Evolutionary conservation across 177 flowering plant genomes (phyloP), one percentile per base, ranked within the genome.

Genomic region (Telopea speciosissima): DNA sequence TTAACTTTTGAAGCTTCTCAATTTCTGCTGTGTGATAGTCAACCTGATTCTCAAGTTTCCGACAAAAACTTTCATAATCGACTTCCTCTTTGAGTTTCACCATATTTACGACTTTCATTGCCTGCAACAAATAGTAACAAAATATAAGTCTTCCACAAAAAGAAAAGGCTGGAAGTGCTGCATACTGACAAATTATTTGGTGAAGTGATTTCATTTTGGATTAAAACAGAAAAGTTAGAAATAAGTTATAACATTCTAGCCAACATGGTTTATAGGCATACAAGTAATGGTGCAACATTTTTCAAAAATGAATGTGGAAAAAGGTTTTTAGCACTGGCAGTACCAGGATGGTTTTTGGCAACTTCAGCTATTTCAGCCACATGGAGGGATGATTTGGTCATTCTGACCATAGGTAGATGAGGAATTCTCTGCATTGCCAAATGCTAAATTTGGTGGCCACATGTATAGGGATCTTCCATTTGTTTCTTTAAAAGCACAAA

Each of bases 71-170:
- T 81, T 93, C 92, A 79, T 91, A 93, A 70, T 93, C 97, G 81
- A 87, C 89, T 78, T 93, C 97, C 81, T 91, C 98, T 82, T 85
- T 93, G 61, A 91, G 86, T 79, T 90, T 93, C 63, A 91, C 69
- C 78, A 81, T 79, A 76, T 93, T 93, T 12, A 86, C 87, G 58
- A 93, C 71, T 82, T 89, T 93, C 91, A 89, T 93, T 61, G 98
- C 97, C 98, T 93, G 89, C 54, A 78, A 76, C 67, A 74, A 60
- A 54, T 24, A 54, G 22, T 23, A 76, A 69, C 31, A 36, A 74
- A 73, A 24, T 36, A 23, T 12, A 54, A 69, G 59, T 44, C 28
- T 45, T 72, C 5, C 11, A 23, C 25, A 4, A 13, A 26, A 54
- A 28, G 16, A 65, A 0, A 22, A 13, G 16, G 65, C 12, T 8